Base-by-base conservation (phyloP, 768 basidiomycete genomes). In the Candolleomyces efflorescens region DNA sequence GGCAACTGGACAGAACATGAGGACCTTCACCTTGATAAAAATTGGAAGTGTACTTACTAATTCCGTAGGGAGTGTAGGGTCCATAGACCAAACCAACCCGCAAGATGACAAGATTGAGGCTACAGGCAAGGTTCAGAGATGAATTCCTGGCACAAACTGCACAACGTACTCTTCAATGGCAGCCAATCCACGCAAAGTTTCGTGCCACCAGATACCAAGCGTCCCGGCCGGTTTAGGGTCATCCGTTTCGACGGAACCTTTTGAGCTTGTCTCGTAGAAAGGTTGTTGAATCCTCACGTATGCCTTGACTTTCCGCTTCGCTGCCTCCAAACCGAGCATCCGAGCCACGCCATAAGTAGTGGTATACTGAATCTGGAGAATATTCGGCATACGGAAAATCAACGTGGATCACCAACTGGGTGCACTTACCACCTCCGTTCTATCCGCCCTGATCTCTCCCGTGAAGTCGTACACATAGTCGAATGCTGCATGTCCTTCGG, bases 191-290 rank as follows among this genome's bases (percentile, higher is more conserved):
- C 92, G 81, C 23, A 90, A 74, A 1, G 89, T 84, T 74, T 94
- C 92, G 63, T 94, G 92, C 90, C 91, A 94, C 92, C 92, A 94
- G 17, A 76, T 83, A 17, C 92, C 92, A 59, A 85, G 71, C 5
- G 83, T 80, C 46, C 85, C 86, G 18, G 75, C 71, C 11, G 92
- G 91, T 65, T 89, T 88, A 49, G 85, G 71, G 56, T 87, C 85
- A 47, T 89, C 86, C 67, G 85, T 87, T 75, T 93, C 92, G 54
- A 83, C 76, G 59, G 85, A 80, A 17, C 75, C 60, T 69, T 90
- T 92, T 59, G 82, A 82, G 7, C 83, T 75, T 20, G 84, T 85
- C 65, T 90, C 84, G 68, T 93, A 93, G 68, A 86, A 90, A 24
- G 90, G 89, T 23, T 84, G 85, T 56, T 87, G 86, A 17, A 92